Percentiles rank a stretch among this genome's conserved stretches.
Conservation (phyloP, 805 yeast genomes). For the Starmerella kuoi region DNA sequence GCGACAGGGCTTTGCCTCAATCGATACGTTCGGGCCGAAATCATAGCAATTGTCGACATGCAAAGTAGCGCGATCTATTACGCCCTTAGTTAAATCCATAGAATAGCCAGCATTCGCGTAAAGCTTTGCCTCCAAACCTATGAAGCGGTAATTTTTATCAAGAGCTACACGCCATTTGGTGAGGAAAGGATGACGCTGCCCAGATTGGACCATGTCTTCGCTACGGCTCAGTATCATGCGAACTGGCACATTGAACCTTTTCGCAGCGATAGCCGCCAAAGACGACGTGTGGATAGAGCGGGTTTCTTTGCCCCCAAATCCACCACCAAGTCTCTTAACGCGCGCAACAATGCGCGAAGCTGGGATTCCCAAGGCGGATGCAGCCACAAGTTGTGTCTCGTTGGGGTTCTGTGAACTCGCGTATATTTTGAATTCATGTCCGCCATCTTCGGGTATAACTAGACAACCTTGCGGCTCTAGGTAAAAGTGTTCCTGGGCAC, state of each 20-base stretch:
- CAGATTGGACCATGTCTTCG: slow-evolving; percentile 38
- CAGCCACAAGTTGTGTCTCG: slow-evolving; percentile 36
- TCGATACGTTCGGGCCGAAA: slow-evolving; percentile 32
- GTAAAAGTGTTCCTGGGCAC: slow-evolving; percentile 41
- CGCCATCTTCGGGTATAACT: slow-evolving; percentile 35
- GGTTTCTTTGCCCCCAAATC: slow-evolving; percentile 41
- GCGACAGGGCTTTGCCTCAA: slow-evolving; percentile 33
- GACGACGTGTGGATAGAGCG: slow-evolving; percentile 33
- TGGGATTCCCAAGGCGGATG: slow-evolving; percentile 36
- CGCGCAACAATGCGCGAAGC: slow-evolving; percentile 33
- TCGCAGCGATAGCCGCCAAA: slow-evolving; percentile 35
- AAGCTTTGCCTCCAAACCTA: slow-evolving; percentile 31
- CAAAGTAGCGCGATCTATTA: slow-evolving; percentile 37
- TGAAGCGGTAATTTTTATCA: slow-evolving; percentile 34
- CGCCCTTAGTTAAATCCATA: slow-evolving; percentile 39
- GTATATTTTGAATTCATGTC: slow-evolving; percentile 34
- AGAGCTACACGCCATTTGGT: slow-evolving; percentile 35
- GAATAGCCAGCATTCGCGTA: slow-evolving; percentile 41
- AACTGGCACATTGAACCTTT: slow-evolving; percentile 34
- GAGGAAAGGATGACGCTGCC: slow-evolving; percentile 39
- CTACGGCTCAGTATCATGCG: slow-evolving; percentile 33
- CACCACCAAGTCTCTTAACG: slow-evolving; percentile 39
- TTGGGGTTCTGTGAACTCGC: slow-evolving; percentile 37
- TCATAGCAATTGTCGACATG: slow-evolving; percentile 36
- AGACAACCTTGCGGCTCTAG: slow-evolving; percentile 38